These are phyloP conservation scores for Endothia cerciana DNA, from an alignment of 2,329 filamentous ascomycete genomes.

Conservation along the genomic window DNA sequence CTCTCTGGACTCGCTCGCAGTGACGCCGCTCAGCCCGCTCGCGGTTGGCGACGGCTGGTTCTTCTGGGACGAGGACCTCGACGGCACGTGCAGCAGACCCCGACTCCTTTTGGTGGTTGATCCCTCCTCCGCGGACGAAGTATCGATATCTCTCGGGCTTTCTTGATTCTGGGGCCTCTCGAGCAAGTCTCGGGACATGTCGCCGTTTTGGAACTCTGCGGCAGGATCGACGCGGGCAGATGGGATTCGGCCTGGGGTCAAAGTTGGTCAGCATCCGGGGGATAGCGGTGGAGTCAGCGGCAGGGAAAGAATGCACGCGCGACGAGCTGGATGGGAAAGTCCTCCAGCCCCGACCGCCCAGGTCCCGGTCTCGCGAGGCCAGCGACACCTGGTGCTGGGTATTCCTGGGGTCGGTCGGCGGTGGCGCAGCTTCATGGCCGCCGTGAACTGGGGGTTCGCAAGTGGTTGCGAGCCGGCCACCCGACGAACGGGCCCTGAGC, in stretches of 20 bases:
- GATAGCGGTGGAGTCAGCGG: slow-evolving; percentile 10
- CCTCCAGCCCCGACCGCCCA: neutral
- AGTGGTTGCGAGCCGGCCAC: neutral
- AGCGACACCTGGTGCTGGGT: slow-evolving; percentile 10
- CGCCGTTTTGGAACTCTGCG: slow-evolving; percentile 19
- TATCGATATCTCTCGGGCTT: slow-evolving; percentile 49
- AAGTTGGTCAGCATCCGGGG: slow-evolving; percentile 24
- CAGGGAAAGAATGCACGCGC: neutral
- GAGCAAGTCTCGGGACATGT: slow-evolving; percentile 41
- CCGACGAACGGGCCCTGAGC: neutral
- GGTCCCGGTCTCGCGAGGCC: neutral
- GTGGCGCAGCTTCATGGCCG: neutral
- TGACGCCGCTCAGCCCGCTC: slow-evolving; percentile 63
- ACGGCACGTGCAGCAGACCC: slow-evolving; percentile 61
- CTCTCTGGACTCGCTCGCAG: slow-evolving; percentile 61
- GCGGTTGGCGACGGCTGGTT: slow-evolving; percentile 62
- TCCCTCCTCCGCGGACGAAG: slow-evolving; percentile 47
- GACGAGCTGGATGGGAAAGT: neutral
- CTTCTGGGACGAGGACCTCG: slow-evolving; percentile 65
- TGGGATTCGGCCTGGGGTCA: slow-evolving; percentile 23
- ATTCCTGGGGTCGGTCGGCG: neutral
- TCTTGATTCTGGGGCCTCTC: slow-evolving; percentile 42
- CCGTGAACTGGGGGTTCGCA: neutral
- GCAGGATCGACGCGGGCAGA: slow-evolving; percentile 24
- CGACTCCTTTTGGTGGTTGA: slow-evolving; percentile 53